These are phyloP conservation scores for Pouteria campechiana DNA, from an alignment of 179 eudicot genomes.

Conservation along the genomic window DNA sequence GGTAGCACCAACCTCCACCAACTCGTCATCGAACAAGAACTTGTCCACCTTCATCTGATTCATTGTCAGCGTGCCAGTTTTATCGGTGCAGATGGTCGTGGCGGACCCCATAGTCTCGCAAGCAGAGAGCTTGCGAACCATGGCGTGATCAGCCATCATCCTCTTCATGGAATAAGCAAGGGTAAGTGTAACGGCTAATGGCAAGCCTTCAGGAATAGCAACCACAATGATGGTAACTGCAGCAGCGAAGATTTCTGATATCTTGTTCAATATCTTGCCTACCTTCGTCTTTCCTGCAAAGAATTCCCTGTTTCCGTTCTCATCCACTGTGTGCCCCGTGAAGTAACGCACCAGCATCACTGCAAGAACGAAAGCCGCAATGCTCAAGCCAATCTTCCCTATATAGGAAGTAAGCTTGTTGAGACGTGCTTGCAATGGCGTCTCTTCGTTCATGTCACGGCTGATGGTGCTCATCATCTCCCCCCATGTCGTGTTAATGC, in stretches of 20 bases:
- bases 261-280: slow-evolving; percentile 3
- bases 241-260: slow-evolving; percentile 11
- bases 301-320: slow-evolving; percentile 11
- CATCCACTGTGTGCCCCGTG: slow-evolving; percentile 21
- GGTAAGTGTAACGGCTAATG: slow-evolving; percentile 22
- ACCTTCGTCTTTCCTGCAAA: slow-evolving; percentile 3
- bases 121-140: slow-evolving; percentile 28
- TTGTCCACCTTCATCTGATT: slow-evolving; percentile 23
- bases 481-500: slow-evolving; percentile 27
- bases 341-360: slow-evolving; percentile 17
- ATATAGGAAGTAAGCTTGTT: slow-evolving; percentile 18
- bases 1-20: not conserved
- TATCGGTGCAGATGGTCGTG: slow-evolving; percentile 28
- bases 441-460: slow-evolving; percentile 7
- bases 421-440: slow-evolving; percentile 19
- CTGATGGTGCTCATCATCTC: slow-evolving; percentile 20
- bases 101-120: slow-evolving; percentile 37
- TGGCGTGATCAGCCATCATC: slow-evolving; percentile 25
- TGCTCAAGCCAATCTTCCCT: slow-evolving; percentile 16
- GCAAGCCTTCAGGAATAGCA: slow-evolving; percentile 26
- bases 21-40: slow-evolving; percentile 21
- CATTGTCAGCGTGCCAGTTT: slow-evolving; percentile 20
- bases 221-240: slow-evolving; percentile 21
- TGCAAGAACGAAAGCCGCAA: slow-evolving; percentile 14
- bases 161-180: slow-evolving; percentile 28